Base-by-base conservation (phyloP, 1,139 yeast species). In the Suhomyces atakaporum region DNA sequence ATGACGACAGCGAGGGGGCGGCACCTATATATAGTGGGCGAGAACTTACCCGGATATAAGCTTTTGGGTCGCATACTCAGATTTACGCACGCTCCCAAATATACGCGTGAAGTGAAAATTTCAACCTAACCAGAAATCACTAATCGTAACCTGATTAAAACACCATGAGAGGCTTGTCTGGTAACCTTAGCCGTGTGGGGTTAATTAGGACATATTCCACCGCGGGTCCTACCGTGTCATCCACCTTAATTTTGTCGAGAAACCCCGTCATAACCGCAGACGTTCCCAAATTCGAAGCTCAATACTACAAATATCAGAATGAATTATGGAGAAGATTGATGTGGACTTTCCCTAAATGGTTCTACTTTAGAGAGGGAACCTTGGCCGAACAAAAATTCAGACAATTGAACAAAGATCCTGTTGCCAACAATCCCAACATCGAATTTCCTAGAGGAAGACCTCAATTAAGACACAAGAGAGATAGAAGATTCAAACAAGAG, bases 311-410 rank as follows among this genome's bases (percentile, higher is more conserved):
- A 42, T 94, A 94, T 60, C 96, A 90, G 62, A 77, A 79, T 43
- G 95, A 86, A 57, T 73, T 92, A 43, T 90, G 90, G 73, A 82
- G 81, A 54, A 76, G 97, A 56, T 73, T 92, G 49, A 89, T 90
- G 96, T 89, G 97, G 96, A 89, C 97, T 1, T 92, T 92, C 62
- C 97, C 98, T 5, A 81, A 84, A 50, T 89, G 90, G 78, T 90
- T 81, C 60, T 94, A 89, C 68, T 92, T 84, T 68, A 86, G 85
- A 58, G 84, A 78, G 51, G 97, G 97, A 45, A 84, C 97, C 1
- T 69, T 92, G 46, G 79, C 96, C 7, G 96, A 89, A 58, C 86
- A 89, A 58, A 79, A 79, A 53, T 92, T 81, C 63, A 67, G 81
- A 38, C 79, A 81, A 50, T 81, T 84, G 31, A 96, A 90, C 57